Evolutionary conservation across 2,329 filamentous ascomycete species (phyloP).

Genomic region (Alternaria sp.): DNA sequence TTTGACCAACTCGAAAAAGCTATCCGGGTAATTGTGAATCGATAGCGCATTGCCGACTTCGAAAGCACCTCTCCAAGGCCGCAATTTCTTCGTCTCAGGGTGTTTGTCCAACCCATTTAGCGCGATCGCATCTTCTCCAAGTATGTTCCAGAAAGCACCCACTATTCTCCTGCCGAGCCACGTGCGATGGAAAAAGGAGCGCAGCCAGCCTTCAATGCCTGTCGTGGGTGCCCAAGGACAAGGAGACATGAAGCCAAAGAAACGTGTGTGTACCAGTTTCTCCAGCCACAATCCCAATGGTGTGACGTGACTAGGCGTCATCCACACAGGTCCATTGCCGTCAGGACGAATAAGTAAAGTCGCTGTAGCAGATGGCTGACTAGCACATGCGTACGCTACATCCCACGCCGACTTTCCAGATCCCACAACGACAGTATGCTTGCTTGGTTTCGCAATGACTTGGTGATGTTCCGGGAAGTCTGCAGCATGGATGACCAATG

Average conservation of each 20-base stretch:
- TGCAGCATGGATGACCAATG: slow-evolving; percentile 64
- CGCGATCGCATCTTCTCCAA: slow-evolving; percentile 61
- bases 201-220: slow-evolving; percentile 61
- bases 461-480: slow-evolving; percentile 55
- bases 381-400: slow-evolving; percentile 64
- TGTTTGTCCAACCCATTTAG: slow-evolving; percentile 55
- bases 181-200: slow-evolving; percentile 65
- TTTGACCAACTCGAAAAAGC: slow-evolving; percentile 64
- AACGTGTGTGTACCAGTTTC: slow-evolving; percentile 69
- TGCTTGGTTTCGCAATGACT: slow-evolving; percentile 46
- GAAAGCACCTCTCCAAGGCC: slow-evolving; percentile 51
- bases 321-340: slow-evolving; percentile 66
- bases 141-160: slow-evolving; percentile 62
- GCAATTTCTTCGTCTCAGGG: slow-evolving; percentile 50
- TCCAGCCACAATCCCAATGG: slow-evolving; percentile 72
- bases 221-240: slow-evolving; percentile 73
- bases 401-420: slow-evolving; percentile 70
- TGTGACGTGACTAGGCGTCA: slow-evolving; percentile 67
- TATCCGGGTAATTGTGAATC: slow-evolving; percentile 66
- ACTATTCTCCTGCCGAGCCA: slow-evolving; percentile 63
- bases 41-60: slow-evolving; percentile 64
- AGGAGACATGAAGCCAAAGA: slow-evolving; percentile 76
- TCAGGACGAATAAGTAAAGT: slow-evolving; percentile 64
- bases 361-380: slow-evolving; percentile 52
- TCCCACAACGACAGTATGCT: slow-evolving; percentile 60